Evolutionary conservation across 225 moss, liverwort and hornwort species (phyloP).

Genomic region (Rhytidiadelphus loreus): DNA sequence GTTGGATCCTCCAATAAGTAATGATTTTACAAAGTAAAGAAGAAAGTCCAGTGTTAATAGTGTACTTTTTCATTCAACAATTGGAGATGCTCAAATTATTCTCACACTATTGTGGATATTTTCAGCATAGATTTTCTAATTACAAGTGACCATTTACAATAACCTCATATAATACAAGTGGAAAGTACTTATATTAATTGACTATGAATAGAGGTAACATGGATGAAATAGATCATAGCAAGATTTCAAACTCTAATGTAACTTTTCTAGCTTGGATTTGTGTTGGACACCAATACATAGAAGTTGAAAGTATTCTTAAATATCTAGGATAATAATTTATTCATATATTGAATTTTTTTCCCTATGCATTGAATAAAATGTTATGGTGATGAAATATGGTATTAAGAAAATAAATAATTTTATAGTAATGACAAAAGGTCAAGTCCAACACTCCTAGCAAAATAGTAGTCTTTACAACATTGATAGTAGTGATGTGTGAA

Average conservation of each 20-base stretch:
- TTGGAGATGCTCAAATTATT: background rate
- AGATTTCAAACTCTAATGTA: background rate
- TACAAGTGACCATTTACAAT: background rate
- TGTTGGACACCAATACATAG: rapidly evolving
- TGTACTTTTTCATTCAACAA: background rate
- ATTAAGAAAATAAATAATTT: background rate
- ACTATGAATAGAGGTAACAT: background rate
- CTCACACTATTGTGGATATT: rapidly evolving
- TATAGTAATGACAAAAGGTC: background rate
- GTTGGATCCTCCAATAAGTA: background rate
- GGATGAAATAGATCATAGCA: background rate
- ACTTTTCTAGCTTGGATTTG: background rate
- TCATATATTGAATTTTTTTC: background rate
- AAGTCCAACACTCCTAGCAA: background rate
- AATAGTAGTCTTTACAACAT: background rate
- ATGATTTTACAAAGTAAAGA: background rate
- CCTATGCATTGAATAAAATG: background rate
- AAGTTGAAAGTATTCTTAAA: background rate
- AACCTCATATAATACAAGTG: background rate
- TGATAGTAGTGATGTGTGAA: background rate
- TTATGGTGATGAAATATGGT: background rate
- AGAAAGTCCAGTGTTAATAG: background rate
- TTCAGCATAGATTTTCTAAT: background rate
- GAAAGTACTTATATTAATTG: background rate
- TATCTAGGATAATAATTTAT: background rate